Conservation (phyloP, 768 basidiomycete species). For the Panellus pusillus region DNA sequence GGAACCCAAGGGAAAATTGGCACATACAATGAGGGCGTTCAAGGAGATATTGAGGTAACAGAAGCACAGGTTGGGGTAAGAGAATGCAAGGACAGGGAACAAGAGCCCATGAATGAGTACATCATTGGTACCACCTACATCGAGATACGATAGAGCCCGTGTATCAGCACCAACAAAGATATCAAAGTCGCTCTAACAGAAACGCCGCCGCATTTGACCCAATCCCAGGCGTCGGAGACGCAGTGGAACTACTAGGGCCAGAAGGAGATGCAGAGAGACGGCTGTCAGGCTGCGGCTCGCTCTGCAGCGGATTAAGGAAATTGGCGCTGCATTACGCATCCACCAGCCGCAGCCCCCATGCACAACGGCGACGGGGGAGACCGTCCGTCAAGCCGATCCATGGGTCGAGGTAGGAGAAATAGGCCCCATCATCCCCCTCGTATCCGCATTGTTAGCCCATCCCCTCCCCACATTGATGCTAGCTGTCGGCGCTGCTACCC, state of each 20-base stretch:
- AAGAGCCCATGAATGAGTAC: too few species aligned
- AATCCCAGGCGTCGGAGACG: not conserved
- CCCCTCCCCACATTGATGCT: constrained; percentile 64
- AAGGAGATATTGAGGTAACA: too few species aligned
- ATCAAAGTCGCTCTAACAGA: too few species aligned
- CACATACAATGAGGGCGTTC: too few species aligned
- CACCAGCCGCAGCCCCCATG: constrained; percentile 28
- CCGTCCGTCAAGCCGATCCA: constrained; percentile 66
- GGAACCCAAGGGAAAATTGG: too few species aligned
- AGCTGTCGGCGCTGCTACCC: constrained; percentile 37
- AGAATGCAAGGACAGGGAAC: too few species aligned
- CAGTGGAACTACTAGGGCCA: constrained; percentile 19
- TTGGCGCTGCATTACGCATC: not conserved
- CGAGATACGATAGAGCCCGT: too few species aligned
- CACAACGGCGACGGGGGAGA: constrained; percentile 62
- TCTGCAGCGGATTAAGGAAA: constrained; percentile 23
- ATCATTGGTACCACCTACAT: too few species aligned
- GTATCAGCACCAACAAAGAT: too few species aligned
- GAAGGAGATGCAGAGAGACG: constrained; percentile 35
- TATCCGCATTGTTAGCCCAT: constrained; percentile 81
- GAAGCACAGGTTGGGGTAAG: too few species aligned
- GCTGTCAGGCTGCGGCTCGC: constrained; percentile 35
- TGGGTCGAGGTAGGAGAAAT: constrained; percentile 76
- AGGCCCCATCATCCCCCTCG: constrained; percentile 53
- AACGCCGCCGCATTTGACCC: not conserved